These are phyloP conservation scores for Plantago coronopus DNA, from an alignment of 305 asterid species.

Conservation along the genomic window DNA sequence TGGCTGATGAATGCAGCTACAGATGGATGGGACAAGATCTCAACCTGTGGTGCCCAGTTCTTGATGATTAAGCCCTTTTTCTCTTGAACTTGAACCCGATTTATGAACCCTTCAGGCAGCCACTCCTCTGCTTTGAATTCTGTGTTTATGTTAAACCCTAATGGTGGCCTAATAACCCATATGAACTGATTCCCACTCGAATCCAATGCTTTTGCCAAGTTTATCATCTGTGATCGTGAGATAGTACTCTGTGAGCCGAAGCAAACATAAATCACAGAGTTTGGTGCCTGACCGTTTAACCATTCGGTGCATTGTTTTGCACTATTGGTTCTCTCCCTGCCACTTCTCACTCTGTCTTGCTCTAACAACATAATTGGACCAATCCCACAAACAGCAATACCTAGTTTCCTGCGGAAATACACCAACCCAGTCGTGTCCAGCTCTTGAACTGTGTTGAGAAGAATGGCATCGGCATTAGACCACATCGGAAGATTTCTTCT, in stretches of 20 bases:
- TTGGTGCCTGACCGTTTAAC: slow-evolving; percentile 34
- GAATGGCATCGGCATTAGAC: slow-evolving; percentile 36
- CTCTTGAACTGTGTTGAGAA: slow-evolving; percentile 45
- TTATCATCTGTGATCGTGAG: slow-evolving; percentile 54
- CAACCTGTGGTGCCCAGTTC: slow-evolving; percentile 59
- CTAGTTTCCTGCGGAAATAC: slow-evolving; percentile 36
- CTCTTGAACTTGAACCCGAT: slow-evolving; percentile 31
- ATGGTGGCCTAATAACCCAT: slow-evolving; percentile 61
- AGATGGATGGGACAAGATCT: slow-evolving; percentile 44
- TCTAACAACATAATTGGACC: slow-evolving; percentile 44
- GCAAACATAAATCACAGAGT: slow-evolving; percentile 46
- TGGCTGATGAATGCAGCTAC: slow-evolving; percentile 45
- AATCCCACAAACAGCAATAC: slow-evolving; percentile 38
- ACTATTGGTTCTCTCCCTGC: slow-evolving; percentile 20
- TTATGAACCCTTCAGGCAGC: too few species aligned
- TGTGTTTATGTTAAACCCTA: slow-evolving; percentile 38
- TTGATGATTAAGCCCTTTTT: slow-evolving; percentile 38
- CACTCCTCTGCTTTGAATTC: slow-evolving; percentile 47
- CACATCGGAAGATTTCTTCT: slow-evolving; percentile 35
- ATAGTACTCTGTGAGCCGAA: slow-evolving; percentile 53
- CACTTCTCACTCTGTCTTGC: slow-evolving; percentile 24
- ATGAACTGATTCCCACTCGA: slow-evolving; percentile 35
- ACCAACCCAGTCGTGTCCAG: slow-evolving; percentile 38
- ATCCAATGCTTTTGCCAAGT: slow-evolving; percentile 53
- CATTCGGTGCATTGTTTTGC: slow-evolving; percentile 35